Evolutionary conservation across 305 asterid species (phyloP).

Genomic region (Solanum hybrid): DNA sequence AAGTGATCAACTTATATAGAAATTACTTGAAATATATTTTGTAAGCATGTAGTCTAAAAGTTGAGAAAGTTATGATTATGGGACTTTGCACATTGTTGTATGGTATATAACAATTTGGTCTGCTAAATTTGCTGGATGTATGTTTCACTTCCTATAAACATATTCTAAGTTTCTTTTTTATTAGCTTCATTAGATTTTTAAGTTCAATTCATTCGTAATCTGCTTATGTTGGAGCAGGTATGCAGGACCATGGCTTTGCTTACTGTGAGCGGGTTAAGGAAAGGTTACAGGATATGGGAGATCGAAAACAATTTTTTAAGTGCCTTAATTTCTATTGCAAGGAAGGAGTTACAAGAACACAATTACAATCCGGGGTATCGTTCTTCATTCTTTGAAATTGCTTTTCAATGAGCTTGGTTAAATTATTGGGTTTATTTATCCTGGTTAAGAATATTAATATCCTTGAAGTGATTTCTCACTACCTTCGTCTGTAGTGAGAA

Average conservation of each 20-base stretch:
- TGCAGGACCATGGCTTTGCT: slow-evolving; percentile 44
- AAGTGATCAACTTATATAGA: not conserved
- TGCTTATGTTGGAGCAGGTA: slow-evolving; percentile 39
- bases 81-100: not conserved
- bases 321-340: slow-evolving; percentile 54
- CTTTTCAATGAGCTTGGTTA: slow-evolving; percentile 2
- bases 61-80: not conserved
- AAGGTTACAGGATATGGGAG: slow-evolving; percentile 49
- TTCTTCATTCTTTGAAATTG: slow-evolving; percentile 12
- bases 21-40: not conserved
- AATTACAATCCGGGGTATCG: slow-evolving; percentile 59
- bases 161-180: not conserved
- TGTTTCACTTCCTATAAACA: not conserved
- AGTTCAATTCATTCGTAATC: not conserved
- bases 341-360: slow-evolving; percentile 48
- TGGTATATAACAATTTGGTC: not conserved
- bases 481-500: not conserved
- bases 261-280: slow-evolving; percentile 71
- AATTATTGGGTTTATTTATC: not conserved
- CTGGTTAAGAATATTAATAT: not conserved
- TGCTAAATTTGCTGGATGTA: not conserved
- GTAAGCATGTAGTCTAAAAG: not conserved
- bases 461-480: not conserved
- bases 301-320: slow-evolving; percentile 54
- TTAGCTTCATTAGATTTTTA: not conserved